phyloP scores from a whole-genome alignment of 768 basidiomycete genomes.

The Pleurotus eryngii region DNA sequence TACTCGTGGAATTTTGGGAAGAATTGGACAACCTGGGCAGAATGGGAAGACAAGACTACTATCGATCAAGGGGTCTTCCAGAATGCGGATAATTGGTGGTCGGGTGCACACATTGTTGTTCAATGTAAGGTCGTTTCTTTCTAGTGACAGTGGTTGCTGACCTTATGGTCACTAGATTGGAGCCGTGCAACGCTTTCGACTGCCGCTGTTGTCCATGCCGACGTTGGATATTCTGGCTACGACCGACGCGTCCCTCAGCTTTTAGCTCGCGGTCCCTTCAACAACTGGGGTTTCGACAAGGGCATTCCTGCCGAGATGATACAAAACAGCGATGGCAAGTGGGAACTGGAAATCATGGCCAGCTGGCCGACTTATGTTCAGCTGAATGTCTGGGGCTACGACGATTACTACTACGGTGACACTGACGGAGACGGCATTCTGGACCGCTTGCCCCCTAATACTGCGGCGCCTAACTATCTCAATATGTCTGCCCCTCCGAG shows the following conservation, averaged over 20 bases:
- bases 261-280: constrained; percentile 86
- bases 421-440: constrained; percentile 82
- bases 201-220: constrained; percentile 73
- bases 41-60: constrained; percentile 71
- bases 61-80: constrained; percentile 60
- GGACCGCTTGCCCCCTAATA: constrained; percentile 89
- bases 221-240: constrained; percentile 51
- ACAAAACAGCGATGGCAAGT: constrained; percentile 58
- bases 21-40: constrained; percentile 79
- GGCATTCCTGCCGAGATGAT: constrained; percentile 73
- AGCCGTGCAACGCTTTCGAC: constrained; percentile 60
- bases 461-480: constrained; percentile 78
- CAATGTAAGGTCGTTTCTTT: constrained; percentile 59
- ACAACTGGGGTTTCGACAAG: constrained; percentile 87
- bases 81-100: constrained; percentile 61
- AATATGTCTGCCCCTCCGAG: constrained; percentile 90
- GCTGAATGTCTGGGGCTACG: constrained; percentile 87
- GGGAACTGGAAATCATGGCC: constrained; percentile 89
- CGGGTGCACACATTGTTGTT: constrained; percentile 80
- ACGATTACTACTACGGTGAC: constrained; percentile 93
- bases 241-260: constrained; percentile 83
- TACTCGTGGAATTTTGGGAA: constrained; percentile 86
- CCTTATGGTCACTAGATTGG: constrained; percentile 57
- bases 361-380: constrained; percentile 89
- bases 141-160: constrained; percentile 1